Conservation (phyloP, 2,329 filamentous ascomycete genomes). For the Penicillium sp. region DNA sequence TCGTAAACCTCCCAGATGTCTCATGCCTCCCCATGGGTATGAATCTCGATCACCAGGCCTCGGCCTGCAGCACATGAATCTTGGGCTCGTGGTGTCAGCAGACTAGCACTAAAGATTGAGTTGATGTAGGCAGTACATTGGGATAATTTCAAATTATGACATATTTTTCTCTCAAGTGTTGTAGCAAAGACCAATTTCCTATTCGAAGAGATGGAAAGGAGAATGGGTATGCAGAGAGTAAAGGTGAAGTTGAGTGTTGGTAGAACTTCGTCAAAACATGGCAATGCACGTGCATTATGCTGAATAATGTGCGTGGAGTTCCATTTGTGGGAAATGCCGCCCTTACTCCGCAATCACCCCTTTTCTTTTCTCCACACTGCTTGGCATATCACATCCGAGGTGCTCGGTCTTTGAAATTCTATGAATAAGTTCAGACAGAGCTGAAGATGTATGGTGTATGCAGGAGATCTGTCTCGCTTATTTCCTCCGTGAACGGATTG, state of each 20-base stretch:
- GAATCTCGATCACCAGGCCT: no score
- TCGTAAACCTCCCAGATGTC: no score
- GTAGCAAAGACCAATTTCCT: not conserved
- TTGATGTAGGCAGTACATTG: not conserved
- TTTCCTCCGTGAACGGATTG: not conserved
- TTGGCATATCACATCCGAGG: not conserved
- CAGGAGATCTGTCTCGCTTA: not conserved
- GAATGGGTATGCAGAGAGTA: not conserved
- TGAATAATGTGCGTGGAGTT: not conserved
- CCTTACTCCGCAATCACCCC: not conserved
- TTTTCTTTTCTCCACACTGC: not conserved
- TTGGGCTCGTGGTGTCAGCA: not conserved
- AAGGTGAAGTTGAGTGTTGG: not conserved
- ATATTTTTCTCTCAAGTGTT: not conserved
- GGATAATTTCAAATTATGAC: not conserved
- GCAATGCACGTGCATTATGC: not conserved
- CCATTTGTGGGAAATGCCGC: not conserved
- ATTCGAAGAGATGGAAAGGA: not conserved
- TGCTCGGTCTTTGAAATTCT: not conserved
- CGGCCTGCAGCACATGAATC: not conserved
- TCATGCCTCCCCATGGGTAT: no score
- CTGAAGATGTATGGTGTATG: not conserved
- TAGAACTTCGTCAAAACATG: not conserved
- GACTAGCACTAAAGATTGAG: not conserved
- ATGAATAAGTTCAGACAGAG: not conserved